These are phyloP conservation scores for Colletotrichum theobromicola DNA, from an alignment of 2,329 filamentous ascomycete genomes.

Conservation along the genomic window DNA sequence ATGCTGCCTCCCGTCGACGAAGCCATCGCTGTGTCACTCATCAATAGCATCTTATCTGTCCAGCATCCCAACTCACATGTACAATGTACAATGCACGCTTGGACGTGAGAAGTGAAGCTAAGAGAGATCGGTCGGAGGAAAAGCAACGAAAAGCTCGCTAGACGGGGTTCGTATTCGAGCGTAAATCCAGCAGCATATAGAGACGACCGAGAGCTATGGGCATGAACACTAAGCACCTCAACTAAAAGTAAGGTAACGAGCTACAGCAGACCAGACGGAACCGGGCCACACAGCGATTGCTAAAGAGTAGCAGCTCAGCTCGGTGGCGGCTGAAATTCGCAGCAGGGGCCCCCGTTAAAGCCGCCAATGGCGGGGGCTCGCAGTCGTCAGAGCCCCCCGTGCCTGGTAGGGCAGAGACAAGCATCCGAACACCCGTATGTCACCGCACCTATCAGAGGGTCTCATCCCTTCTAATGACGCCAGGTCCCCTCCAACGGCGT, in stretches of 20 bases:
- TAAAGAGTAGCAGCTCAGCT: background rate
- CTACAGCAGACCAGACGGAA: background rate
- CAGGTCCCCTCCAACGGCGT: slow-evolving; percentile 14
- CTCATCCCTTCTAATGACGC: slow-evolving; percentile 12
- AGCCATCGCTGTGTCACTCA: background rate
- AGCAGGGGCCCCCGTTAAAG: slow-evolving; percentile 1
- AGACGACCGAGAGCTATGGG: background rate
- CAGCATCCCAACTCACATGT: background rate
- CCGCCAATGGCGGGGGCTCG: slow-evolving; percentile 8
- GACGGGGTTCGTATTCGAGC: background rate
- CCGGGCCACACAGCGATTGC: background rate
- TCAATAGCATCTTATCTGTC: background rate
- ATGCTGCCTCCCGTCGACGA: background rate
- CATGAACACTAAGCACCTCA: background rate
- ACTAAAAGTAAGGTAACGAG: background rate
- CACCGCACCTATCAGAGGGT: slow-evolving; percentile 16
- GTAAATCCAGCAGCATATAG: background rate
- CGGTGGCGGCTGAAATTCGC: background rate
- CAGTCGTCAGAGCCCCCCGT: slow-evolving; percentile 8
- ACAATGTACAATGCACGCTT: slow-evolving; percentile 3
- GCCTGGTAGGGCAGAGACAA: slow-evolving; percentile 23
- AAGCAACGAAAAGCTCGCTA: slow-evolving; percentile 2
- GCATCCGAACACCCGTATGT: slow-evolving; percentile 15
- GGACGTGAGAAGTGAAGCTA: background rate
- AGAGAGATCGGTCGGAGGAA: slow-evolving; percentile 5